Evolutionary conservation across 192 early-diverging fungal genomes (phyloP), one percentile per base, ranked within the genome.

Genomic region (Linderina pennispora): DNA sequence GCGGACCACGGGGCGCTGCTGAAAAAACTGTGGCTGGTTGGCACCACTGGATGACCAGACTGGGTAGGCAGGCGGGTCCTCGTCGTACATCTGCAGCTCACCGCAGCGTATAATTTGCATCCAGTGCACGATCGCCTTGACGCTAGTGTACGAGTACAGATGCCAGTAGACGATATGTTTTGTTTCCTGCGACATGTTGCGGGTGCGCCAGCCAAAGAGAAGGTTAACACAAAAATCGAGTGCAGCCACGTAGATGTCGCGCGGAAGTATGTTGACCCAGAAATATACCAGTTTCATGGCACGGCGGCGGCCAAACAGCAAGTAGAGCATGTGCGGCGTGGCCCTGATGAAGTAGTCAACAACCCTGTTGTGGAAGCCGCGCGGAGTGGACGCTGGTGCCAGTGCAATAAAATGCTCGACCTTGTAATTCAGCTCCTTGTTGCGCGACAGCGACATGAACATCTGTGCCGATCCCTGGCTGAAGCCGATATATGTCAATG

Each of bases 401-500:
- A 98, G 62, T 0, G 88, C 90, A 46, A 97, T 81, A 67, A 94
- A 97, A 13, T 91, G 70, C 48, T 85, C 85, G 54, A 98, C 74
- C 52, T 89, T 85, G 38, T 83, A 64, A 69, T 96, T 96, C 23
- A 98, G 73, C 10, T 51, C 28, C 11, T 78, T 75, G 56, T 86
- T 89, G 34, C 90, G 75, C 21, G 90, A 88, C 8, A 98, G 76
- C 1, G 85, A 81, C 28, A 92, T 84, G 55, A 96, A 92, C 15
- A 85, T 87, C 58, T 92, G 89, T 5, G 90, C 82, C 0, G 88
- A 89, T 36, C 93, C 94, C 69, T 98, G 94, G 26, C 90, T 93
- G 50, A 95, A 98, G n/a, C 94, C 94, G 48, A 98, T 87, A 64
- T 94, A 98, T 1, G 90, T 82, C 25, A 98, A 65, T 20, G 78